Conservation (phyloP, 305 asterid species). For the Solanum chacoense region DNA sequence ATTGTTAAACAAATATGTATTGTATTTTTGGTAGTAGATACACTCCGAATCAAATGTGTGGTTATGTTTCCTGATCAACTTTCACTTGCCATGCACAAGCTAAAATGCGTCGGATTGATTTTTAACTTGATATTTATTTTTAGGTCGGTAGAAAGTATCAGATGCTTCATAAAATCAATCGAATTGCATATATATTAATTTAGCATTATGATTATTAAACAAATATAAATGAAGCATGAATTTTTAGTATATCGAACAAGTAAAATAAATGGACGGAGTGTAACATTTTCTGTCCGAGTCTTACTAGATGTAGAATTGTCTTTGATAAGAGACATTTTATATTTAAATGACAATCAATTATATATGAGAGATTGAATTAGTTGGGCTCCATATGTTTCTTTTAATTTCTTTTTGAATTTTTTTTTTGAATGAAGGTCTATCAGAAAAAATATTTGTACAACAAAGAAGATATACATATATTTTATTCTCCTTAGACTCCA, state of each 20-base stretch:
- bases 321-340: too few relatives aligned
- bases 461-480: not conserved
- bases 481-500: not conserved
- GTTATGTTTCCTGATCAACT: not conserved
- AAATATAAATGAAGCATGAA: too few relatives aligned
- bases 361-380: too few relatives aligned
- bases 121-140: not conserved
- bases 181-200: too few relatives aligned
- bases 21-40: not conserved
- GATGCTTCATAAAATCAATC: not conserved
- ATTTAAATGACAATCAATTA: not conserved
- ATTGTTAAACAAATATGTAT: not conserved
- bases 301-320: too few relatives aligned
- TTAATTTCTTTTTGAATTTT: not conserved
- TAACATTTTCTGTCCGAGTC: too few relatives aligned
- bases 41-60: not conserved
- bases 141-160: not conserved
- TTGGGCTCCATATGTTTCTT: not conserved
- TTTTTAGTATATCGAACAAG: too few relatives aligned
- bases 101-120: not conserved
- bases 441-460: not conserved
- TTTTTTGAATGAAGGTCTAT: not conserved
- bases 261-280: not conserved
- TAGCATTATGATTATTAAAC: too few relatives aligned
- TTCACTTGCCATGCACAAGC: not conserved